A percentile compares a stretch with the other conserved stretches of the same genome.
Conservation (phyloP, 2,329 filamentous ascomycete species). For the Cytospora schulzeri region DNA sequence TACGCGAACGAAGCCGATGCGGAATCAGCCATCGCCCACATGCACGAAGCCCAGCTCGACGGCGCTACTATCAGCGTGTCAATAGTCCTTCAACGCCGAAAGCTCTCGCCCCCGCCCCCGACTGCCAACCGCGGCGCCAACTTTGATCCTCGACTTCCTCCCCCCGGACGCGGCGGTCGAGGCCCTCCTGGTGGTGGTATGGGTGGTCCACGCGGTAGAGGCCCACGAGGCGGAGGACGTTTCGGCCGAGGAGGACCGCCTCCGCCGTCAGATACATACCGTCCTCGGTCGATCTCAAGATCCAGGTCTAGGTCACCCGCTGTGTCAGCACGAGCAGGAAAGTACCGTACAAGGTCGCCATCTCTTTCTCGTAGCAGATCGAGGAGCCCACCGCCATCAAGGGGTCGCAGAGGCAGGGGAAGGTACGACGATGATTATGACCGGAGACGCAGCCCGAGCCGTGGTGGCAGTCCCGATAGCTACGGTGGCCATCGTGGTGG, state of each 20-base stretch:
- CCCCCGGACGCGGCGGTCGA: slow-evolving; percentile 34
- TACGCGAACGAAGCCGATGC: slow-evolving; percentile 78
- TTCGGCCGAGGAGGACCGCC: slow-evolving; percentile 39
- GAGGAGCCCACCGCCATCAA: slow-evolving; percentile 37
- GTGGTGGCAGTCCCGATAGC: slow-evolving; percentile 49
- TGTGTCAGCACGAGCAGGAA: slow-evolving; percentile 36
- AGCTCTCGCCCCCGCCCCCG: slow-evolving; percentile 80
- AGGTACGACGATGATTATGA: slow-evolving; percentile 38
- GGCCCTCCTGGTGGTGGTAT: slow-evolving; percentile 40
- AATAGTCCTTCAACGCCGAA: slow-evolving; percentile 81
- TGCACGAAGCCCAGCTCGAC: slow-evolving; percentile 97
- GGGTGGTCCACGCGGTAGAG: slow-evolving; percentile 42
- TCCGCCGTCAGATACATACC: slow-evolving; percentile 57
- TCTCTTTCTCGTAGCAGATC: slow-evolving; percentile 36
- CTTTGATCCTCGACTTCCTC: slow-evolving; percentile 57
- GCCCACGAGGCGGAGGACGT: slow-evolving; percentile 36
- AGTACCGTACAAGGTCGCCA: slow-evolving; percentile 50
- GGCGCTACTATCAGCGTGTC: slow-evolving; percentile 82
- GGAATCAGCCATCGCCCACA: slow-evolving; percentile 86
- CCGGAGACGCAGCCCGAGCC: slow-evolving; percentile 50
- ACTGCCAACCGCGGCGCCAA: slow-evolving; percentile 65
- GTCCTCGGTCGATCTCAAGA: slow-evolving; percentile 60
- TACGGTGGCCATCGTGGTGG: slow-evolving; percentile 41
- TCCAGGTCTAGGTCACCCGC: slow-evolving; percentile 47
- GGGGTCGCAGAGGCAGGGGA: slow-evolving; percentile 37